Conservation (phyloP, 257 asterid genomes). For the Jaltomata sinuosa region DNA sequence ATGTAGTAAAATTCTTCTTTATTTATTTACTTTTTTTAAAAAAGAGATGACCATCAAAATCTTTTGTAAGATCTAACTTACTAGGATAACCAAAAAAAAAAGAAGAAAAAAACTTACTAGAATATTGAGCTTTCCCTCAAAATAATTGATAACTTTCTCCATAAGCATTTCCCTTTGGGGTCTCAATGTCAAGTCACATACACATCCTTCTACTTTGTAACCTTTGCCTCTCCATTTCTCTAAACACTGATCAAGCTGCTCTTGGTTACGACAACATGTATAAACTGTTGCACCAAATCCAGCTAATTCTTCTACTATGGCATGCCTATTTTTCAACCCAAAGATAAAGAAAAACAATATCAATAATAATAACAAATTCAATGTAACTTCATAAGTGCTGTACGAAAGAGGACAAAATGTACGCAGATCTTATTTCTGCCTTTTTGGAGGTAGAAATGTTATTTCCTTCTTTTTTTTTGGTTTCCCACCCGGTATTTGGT, state of each 20-base stretch:
- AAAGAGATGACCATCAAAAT: too few relatives aligned
- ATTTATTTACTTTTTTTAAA: too few relatives aligned
- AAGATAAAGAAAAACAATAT: background rate
- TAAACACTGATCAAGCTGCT: constrained; percentile 8
- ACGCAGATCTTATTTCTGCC: too few relatives aligned
- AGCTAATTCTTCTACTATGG: constrained; percentile 30
- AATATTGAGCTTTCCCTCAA: constrained; percentile 24
- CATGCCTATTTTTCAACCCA: constrained; percentile 4
- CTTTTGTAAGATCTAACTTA: background rate
- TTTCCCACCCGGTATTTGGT: too few relatives aligned
- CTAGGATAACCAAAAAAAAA: too few relatives aligned
- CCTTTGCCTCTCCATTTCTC: constrained; percentile 22
- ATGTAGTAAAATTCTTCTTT: too few relatives aligned
- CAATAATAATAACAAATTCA: background rate
- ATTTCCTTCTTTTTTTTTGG: too few relatives aligned
- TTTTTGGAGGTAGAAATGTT: too few relatives aligned
- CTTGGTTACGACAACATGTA: constrained; percentile 22
- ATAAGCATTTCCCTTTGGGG: constrained; percentile 17
- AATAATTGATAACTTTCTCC: constrained; percentile 8
- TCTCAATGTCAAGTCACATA: constrained; percentile 17
- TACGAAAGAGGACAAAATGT: too few relatives aligned
- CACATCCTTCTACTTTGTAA: constrained; percentile 13
- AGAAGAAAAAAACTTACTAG: constrained; percentile 13
- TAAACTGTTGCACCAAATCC: constrained; percentile 22
- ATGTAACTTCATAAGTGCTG: background rate